Evolutionary conservation across 2,329 filamentous ascomycete species (phyloP), one percentile per base, ranked within the genome.

Genomic region (Phialophora macrospora): DNA sequence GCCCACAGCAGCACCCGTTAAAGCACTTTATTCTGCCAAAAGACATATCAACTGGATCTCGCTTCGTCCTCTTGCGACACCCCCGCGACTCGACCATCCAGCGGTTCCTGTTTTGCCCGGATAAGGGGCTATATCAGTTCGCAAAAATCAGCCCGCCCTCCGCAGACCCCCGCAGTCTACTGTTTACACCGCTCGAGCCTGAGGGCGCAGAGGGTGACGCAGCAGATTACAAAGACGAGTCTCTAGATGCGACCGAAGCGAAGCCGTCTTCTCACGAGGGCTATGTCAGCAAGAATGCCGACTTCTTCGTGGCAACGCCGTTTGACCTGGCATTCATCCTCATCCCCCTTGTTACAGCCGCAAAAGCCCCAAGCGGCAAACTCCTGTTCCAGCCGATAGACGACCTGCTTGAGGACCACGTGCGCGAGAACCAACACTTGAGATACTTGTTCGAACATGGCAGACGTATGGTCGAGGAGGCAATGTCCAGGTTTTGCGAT

Each of bases 321-420:
- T 82, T 97, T 62, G 95, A 99, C 76, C 85, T 91, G 4, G 75
- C 97, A 2, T 98, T 98, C 79, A 82, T 98, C 58, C 75, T 96
- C 3, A 81, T 98, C 1, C 90, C 94, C 0, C 85, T 88, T 3
- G 83, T 98, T 1, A 79, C 81, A 1, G 77, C 85, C 46, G 72
- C 78, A 38, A 76, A 77, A 1, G 71, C 79, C 12, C 81, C 81
- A 54, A 72, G 75, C 26, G 80, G 60, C 79, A 79, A 64, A 80
- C 69, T 70, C 26, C 74, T 80, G 9, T 83, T 82, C 71, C 80
- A 83, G 66, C 79, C 81, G 6, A 69, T 82, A 12, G 81, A 83
- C 65, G 81, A 83, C 70, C 78, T 83, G 49, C 75, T 83, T 54
- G 81, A 83, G 66, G 77, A 76, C 17, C 76, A 79, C 30, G 75